Evolutionary conservation across 2,329 filamentous ascomycete genomes (phyloP).

Genomic region (Alternaria panax): DNA sequence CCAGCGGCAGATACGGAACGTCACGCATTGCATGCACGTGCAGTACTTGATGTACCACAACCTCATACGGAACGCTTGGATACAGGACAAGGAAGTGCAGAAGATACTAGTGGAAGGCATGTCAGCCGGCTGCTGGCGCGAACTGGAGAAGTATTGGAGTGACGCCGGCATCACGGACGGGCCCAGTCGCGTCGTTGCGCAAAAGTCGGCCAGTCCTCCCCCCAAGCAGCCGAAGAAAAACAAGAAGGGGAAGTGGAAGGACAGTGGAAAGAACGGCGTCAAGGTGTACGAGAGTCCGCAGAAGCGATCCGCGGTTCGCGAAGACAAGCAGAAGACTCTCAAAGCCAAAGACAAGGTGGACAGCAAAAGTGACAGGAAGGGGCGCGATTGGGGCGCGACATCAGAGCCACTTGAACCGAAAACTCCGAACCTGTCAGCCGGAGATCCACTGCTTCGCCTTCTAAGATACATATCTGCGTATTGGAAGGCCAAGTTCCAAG

Average conservation of each 20-base stretch:
- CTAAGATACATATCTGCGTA: slow-evolving; percentile 79
- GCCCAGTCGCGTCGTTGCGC: slow-evolving; percentile 74
- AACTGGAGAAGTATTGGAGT: slow-evolving; percentile 53
- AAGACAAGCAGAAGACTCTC: slow-evolving; percentile 17
- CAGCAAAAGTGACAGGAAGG: slow-evolving; percentile 53
- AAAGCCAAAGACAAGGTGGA: slow-evolving; percentile 43
- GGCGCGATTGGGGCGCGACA: slow-evolving; percentile 74
- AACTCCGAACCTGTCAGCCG: slow-evolving; percentile 77
- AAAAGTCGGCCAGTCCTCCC: slow-evolving; percentile 64
- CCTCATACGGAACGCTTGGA: slow-evolving; percentile 62
- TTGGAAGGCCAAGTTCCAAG: slow-evolving; percentile 85
- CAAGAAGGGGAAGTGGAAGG: slow-evolving; percentile 46
- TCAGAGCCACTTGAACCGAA: slow-evolving; percentile 75
- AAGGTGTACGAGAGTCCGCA: slow-evolving; percentile 37
- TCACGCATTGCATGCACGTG: slow-evolving; percentile 89
- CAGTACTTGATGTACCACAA: slow-evolving; percentile 91
- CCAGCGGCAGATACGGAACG: slow-evolving; percentile 77
- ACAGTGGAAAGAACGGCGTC: slow-evolving; percentile 52
- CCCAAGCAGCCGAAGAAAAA: slow-evolving; percentile 62
- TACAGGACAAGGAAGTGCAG: slow-evolving; percentile 46
- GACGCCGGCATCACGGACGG: slow-evolving; percentile 88
- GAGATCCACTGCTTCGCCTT: slow-evolving; percentile 80
- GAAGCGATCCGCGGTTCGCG: slow-evolving; percentile 14
- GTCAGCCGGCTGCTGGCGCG: slow-evolving; percentile 44
- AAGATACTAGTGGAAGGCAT: slow-evolving; percentile 40